phyloP scores from a whole-genome alignment of 495 filamentous ascomycete genomes.

The Chaetomium tenue region DNA sequence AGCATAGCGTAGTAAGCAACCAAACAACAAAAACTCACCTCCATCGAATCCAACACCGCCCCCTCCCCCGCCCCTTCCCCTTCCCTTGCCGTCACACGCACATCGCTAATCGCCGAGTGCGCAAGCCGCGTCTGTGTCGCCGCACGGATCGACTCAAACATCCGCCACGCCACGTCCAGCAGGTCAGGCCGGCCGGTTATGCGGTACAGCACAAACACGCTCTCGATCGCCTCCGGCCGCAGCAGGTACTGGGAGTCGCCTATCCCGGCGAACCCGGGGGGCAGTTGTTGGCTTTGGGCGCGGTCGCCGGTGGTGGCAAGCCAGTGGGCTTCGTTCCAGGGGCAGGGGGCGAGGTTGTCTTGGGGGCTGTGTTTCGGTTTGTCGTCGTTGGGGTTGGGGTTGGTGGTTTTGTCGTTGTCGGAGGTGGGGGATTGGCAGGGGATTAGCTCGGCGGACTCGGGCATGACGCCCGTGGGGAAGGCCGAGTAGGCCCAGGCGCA shows the following conservation, averaged over 20 bases:
- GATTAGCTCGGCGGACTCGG: conserved; percentile 64
- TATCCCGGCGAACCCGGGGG: conserved; percentile 52
- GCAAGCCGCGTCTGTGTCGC: conserved; percentile 59
- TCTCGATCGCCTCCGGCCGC: conserved; percentile 68
- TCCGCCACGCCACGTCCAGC: conserved; percentile 70
- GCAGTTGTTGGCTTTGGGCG: conserved; percentile 40
- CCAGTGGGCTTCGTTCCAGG: conserved; percentile 35
- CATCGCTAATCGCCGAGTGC: conserved; percentile 58
- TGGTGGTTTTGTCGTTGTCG: neutral
- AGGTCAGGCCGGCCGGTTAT: conserved; percentile 68
- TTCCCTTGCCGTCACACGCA: conserved; percentile 20
- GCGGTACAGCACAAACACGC: conserved; percentile 72
- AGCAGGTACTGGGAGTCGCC: conserved; percentile 44
- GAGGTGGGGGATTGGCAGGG: conserved; percentile 30
- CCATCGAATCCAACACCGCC: conserved; percentile 46
- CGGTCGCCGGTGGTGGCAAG: conserved; percentile 33
- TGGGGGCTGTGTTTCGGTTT: neutral
- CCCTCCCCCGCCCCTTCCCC: conserved; percentile 3
- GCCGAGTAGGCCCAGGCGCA: conserved; percentile 89
- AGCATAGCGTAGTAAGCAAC: neutral
- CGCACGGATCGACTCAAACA: conserved; percentile 65
- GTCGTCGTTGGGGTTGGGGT: neutral
- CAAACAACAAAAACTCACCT: conserved; percentile 34
- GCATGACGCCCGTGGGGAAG: conserved; percentile 83
- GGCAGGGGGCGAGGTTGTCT: conserved; percentile 20